A percentile compares a stretch with the other conserved stretches of the same genome.
Conservation (phyloP, 192 early-diverging fungal genomes). For the Coemansia sp. region DNA sequence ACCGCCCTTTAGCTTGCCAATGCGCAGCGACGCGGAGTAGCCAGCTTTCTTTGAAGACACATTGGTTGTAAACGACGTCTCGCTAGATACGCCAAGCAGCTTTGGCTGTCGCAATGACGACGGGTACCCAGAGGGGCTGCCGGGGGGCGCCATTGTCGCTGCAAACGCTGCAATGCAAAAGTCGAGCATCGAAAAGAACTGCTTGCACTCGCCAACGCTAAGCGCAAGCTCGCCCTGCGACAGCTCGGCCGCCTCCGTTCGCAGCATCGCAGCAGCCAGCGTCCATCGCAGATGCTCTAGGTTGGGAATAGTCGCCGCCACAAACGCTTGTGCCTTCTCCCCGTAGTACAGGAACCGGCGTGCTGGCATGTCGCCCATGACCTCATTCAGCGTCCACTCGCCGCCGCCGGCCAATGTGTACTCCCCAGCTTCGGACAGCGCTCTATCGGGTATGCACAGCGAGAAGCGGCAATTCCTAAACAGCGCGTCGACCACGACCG, state of each 20-base stretch:
- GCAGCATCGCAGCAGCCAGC: constrained; percentile 32
- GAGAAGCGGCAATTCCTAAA: constrained; percentile 35
- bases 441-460: constrained; percentile 32
- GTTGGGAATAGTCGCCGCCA: constrained; percentile 39
- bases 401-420: background rate
- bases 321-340: constrained; percentile 24
- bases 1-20: constrained; percentile 23
- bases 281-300: constrained; percentile 39
- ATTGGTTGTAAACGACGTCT: constrained; percentile 7
- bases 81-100: constrained; percentile 11
- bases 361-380: constrained; percentile 14
- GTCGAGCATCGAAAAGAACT: constrained; percentile 26
- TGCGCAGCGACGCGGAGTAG: background rate
- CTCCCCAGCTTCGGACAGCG: background rate
- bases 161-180: constrained; percentile 24
- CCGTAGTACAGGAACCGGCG: constrained; percentile 39
- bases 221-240: constrained; percentile 28
- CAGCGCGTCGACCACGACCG: constrained; percentile 28
- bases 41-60: background rate
- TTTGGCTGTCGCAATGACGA: background rate
- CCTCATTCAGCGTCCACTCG: constrained; percentile 23
- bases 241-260: constrained; percentile 16
- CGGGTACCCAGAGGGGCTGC: background rate
- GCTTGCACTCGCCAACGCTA: constrained; percentile 11
- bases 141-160: constrained; percentile 12